phyloP scores from a whole-genome alignment of 2,329 filamentous ascomycete genomes.

The Scopulariopsis brevicaulis region DNA sequence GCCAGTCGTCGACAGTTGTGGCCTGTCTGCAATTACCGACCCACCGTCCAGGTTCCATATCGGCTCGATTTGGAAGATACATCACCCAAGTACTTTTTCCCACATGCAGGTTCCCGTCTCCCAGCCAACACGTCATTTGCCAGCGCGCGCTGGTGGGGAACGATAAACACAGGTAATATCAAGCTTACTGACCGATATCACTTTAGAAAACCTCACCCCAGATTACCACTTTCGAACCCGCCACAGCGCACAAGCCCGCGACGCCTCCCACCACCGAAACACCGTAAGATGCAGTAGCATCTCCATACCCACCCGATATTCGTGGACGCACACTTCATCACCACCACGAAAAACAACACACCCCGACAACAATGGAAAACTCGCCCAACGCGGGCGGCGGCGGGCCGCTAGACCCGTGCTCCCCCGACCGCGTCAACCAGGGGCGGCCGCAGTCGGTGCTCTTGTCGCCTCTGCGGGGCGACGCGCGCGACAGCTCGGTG shows the following conservation, averaged over 20 bases:
- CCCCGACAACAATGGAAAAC: neutral
- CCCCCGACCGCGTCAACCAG: slow-evolving; percentile 53
- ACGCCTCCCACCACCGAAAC: neutral
- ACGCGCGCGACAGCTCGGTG: slow-evolving; percentile 46
- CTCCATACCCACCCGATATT: neutral
- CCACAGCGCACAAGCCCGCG: neutral
- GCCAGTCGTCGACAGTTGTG: no score
- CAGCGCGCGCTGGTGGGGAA: neutral
- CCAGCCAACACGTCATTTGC: neutral
- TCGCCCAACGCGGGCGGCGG: neutral
- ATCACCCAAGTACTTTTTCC: neutral
- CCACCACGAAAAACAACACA: neutral
- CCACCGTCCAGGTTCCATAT: neutral
- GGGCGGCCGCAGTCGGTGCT: slow-evolving; percentile 22
- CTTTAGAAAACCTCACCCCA: neutral
- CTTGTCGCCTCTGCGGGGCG: slow-evolving; percentile 22
- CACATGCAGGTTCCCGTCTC: neutral
- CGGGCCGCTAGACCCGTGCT: slow-evolving; percentile 14
- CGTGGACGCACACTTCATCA: neutral
- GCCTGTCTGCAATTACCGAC: neutral
- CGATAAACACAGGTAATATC: neutral
- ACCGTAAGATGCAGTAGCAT: slow-evolving; percentile 1
- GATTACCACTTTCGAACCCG: neutral
- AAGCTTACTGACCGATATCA: neutral
- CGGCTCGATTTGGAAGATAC: neutral